phyloP scores from a whole-genome alignment of 1,284 basidiomycete genomes.

The Microbotryum silenes-acaulis region DNA sequence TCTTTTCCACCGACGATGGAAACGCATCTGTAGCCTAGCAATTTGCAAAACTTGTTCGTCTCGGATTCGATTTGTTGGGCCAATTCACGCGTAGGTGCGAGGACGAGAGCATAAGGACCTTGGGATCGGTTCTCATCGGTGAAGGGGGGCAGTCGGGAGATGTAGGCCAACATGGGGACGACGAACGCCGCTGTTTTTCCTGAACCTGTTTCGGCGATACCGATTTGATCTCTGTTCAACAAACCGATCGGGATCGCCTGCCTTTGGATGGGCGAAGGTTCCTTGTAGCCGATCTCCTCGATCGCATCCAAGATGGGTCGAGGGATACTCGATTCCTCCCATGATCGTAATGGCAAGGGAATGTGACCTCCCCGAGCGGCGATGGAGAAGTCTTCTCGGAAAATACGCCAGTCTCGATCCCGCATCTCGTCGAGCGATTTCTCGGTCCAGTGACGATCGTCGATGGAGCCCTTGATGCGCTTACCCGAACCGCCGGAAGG shows the following conservation, averaged over 20 bases:
- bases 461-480: slow-evolving; percentile 57
- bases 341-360: slow-evolving; percentile 82
- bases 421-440: slow-evolving; percentile 90
- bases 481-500: slow-evolving; percentile 43
- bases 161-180: slow-evolving; percentile 94
- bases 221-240: slow-evolving; percentile 92
- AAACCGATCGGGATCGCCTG: slow-evolving; percentile 97
- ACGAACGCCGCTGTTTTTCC: slow-evolving; percentile 99
- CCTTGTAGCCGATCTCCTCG: slow-evolving; percentile 87
- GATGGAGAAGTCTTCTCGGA: slow-evolving; percentile 96
- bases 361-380: slow-evolving; percentile 85
- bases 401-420: slow-evolving; percentile 98
- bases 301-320: slow-evolving; percentile 70
- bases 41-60: slow-evolving; percentile 78
- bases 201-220: slow-evolving; percentile 98
- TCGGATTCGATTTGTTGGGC: slow-evolving; percentile 96
- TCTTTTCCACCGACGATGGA: slow-evolving; percentile 92
- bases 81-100: slow-evolving; percentile 93
- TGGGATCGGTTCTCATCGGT: slow-evolving; percentile 85
- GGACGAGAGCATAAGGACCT: slow-evolving; percentile 85
- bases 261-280: slow-evolving; percentile 91
- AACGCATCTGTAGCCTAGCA: slow-evolving; percentile 83
- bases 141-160: slow-evolving; percentile 72
- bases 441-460: slow-evolving; percentile 96
- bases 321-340: slow-evolving; percentile 83